These are phyloP conservation scores for Alternaria atra DNA, from an alignment of 2,329 filamentous ascomycete genomes.

Conservation along the genomic window DNA sequence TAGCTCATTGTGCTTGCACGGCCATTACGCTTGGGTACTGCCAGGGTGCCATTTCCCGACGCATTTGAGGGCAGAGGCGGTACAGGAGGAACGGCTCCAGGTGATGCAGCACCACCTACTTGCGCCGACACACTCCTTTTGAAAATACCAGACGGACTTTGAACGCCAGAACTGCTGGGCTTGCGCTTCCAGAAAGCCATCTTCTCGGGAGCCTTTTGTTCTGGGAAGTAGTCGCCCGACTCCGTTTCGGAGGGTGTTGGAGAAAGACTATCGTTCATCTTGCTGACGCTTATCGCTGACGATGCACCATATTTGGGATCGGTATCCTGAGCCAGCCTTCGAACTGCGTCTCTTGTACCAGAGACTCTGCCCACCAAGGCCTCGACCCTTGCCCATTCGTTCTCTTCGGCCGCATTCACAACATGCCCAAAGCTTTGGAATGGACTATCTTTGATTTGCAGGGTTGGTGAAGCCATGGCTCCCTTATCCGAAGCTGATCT, in stretches of 20 bases:
- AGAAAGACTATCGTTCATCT: conserved; percentile 41
- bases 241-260: conserved; percentile 56
- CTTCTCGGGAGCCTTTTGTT: conserved; percentile 61
- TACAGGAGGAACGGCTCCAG: conserved; percentile 47
- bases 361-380: conserved; percentile 84
- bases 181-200: conserved; percentile 94
- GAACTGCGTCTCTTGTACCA: conserved; percentile 86
- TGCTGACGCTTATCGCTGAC: conserved; percentile 45
- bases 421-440: conserved; percentile 30
- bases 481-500: conserved; percentile 53
- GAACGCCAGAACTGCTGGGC: conserved; percentile 63
- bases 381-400: conserved; percentile 89
- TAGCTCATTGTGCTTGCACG: conserved; percentile 53
- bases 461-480: conserved; percentile 37
- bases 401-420: conserved; percentile 68
- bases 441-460: conserved; percentile 38
- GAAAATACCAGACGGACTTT: conserved; percentile 55
- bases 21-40: conserved; percentile 48
- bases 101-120: conserved; percentile 59
- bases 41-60: conserved; percentile 39
- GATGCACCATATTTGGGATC: conserved; percentile 67
- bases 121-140: conserved; percentile 64
- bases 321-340: conserved; percentile 85
- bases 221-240: conserved; percentile 64
- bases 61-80: conserved; percentile 47